A percentile compares a stretch with the other conserved stretches of the same genome.
These are phyloP conservation scores for Fragosphaeria purpurea DNA, from an alignment of 2,329 filamentous ascomycete species.

Conservation along the genomic window DNA sequence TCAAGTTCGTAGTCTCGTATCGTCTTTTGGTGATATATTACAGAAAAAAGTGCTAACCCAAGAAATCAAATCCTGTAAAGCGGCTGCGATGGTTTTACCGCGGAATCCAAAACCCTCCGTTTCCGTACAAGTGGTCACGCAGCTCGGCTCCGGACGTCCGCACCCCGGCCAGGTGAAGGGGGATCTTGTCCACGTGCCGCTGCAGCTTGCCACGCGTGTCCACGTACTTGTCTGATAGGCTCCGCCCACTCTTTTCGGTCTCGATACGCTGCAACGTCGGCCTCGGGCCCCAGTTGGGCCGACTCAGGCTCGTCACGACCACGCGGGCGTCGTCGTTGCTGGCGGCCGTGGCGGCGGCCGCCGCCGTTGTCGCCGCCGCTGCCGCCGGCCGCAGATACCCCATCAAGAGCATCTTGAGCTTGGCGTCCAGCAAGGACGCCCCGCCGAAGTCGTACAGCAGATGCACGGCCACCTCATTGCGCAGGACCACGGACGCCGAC, in stretches of 20 bases:
- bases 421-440: constrained; percentile 29
- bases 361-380: constrained; percentile 3
- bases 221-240: constrained; percentile 34
- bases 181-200: constrained; percentile 46
- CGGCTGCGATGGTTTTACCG: constrained; percentile 9
- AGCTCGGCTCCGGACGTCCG: constrained; percentile 37
- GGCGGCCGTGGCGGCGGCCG: constrained; percentile 18
- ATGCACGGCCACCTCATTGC: constrained; percentile 35
- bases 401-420: constrained; percentile 48
- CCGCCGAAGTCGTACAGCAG: constrained; percentile 42
- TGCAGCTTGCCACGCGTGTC: constrained; percentile 40
- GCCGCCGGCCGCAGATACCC: constrained; percentile 41
- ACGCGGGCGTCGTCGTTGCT: constrained; percentile 31
- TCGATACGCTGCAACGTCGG: constrained; percentile 28
- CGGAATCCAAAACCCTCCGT: constrained; percentile 38
- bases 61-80: too few relatives aligned
- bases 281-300: constrained; percentile 34
- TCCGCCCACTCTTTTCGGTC: constrained; percentile 30
- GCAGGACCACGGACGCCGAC: constrained; percentile 25
- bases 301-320: constrained; percentile 34
- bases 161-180: constrained; percentile 49
- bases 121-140: constrained; percentile 39
- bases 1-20: too few relatives aligned
- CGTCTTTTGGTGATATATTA: too few relatives aligned
- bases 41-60: too few relatives aligned